Evolutionary conservation across 805 yeast genomes (phyloP).

Genomic region (Clavispora asparagi): DNA sequence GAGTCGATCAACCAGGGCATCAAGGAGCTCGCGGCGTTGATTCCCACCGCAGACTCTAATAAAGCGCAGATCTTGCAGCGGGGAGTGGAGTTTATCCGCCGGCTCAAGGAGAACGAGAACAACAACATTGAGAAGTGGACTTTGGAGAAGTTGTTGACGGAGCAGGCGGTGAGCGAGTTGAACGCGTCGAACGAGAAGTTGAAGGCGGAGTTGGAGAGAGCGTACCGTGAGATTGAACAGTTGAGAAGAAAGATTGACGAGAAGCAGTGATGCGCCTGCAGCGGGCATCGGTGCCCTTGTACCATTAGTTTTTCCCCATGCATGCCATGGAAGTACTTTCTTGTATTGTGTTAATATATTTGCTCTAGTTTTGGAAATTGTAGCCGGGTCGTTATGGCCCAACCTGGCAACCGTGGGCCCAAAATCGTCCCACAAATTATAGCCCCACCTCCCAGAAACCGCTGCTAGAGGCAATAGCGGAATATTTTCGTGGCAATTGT

Average conservation of each 20-base stretch:
- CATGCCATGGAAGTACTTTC: neutral
- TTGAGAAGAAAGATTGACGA: constrained; percentile 49
- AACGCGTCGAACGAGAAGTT: constrained; percentile 81
- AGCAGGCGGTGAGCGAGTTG: constrained; percentile 85
- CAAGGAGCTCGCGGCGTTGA: constrained; percentile 65
- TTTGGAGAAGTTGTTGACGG: constrained; percentile 83
- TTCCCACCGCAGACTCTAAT: constrained; percentile 81
- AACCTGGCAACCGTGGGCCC: too few species aligned
- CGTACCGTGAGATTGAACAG: constrained; percentile 86
- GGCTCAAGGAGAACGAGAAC: constrained; percentile 85
- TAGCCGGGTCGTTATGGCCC: too few species aligned
- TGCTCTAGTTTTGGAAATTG: neutral
- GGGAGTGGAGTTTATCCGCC: constrained; percentile 85
- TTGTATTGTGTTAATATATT: neutral
- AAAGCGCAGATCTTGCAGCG: constrained; percentile 85
- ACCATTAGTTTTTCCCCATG: neutral
- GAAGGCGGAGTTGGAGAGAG: constrained; percentile 82
- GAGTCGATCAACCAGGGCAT: constrained; percentile 87
- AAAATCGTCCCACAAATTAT: too few species aligned
- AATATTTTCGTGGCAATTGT: too few species aligned
- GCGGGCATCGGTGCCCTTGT: neutral
- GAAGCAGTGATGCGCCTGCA: constrained; percentile 7
- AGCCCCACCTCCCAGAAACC: too few species aligned
- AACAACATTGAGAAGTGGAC: constrained; percentile 93
- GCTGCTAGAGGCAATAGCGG: too few species aligned